phyloP scores from a whole-genome alignment of 192 early-diverging fungal genomes.

The Endogone sp. region DNA sequence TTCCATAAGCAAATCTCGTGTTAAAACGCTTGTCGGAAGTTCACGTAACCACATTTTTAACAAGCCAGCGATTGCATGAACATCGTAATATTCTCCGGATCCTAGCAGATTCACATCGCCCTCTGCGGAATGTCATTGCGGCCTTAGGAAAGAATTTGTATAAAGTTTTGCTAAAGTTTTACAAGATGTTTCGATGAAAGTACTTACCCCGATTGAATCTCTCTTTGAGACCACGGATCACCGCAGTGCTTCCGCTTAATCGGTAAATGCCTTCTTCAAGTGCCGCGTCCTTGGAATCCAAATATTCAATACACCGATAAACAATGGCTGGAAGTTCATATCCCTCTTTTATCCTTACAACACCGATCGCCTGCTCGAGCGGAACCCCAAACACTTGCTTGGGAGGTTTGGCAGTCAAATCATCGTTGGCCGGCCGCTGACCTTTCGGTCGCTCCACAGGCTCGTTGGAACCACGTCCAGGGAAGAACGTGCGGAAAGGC shows the following conservation, averaged over 20 bases:
- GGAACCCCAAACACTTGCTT: slow-evolving; percentile 80
- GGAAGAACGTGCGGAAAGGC: slow-evolving; percentile 15
- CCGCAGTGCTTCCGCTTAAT: slow-evolving; percentile 71
- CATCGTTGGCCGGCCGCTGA: slow-evolving; percentile 6
- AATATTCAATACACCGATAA: slow-evolving; percentile 93
- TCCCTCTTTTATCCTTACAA: slow-evolving; percentile 67
- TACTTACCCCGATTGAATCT: slow-evolving; percentile 64
- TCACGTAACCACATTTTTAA: slow-evolving; percentile 92
- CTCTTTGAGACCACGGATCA: slow-evolving; percentile 73
- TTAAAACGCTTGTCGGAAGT: slow-evolving; percentile 83
- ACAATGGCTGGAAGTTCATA: slow-evolving; percentile 88
- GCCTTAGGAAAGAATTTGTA: not conserved
- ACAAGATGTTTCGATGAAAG: no score
- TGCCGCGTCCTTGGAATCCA: slow-evolving; percentile 85
- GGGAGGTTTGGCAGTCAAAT: slow-evolving; percentile 1
- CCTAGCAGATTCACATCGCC: slow-evolving; percentile 70
- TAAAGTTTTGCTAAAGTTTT: not conserved
- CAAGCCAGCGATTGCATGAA: slow-evolving; percentile 91
- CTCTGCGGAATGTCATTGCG: slow-evolving; percentile 30
- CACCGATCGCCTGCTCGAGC: slow-evolving; percentile 72
- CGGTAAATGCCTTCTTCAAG: slow-evolving; percentile 96
- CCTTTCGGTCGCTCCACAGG: slow-evolving; percentile 11
- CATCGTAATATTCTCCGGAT: slow-evolving; percentile 71
- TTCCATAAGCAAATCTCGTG: slow-evolving; percentile 77
- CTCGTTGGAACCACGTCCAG: slow-evolving; percentile 10